A percentile compares a stretch with the other conserved stretches of the same genome.
phyloP scores from a whole-genome alignment of 2,329 filamentous ascomycete species.

The Ophiostoma sp. region DNA sequence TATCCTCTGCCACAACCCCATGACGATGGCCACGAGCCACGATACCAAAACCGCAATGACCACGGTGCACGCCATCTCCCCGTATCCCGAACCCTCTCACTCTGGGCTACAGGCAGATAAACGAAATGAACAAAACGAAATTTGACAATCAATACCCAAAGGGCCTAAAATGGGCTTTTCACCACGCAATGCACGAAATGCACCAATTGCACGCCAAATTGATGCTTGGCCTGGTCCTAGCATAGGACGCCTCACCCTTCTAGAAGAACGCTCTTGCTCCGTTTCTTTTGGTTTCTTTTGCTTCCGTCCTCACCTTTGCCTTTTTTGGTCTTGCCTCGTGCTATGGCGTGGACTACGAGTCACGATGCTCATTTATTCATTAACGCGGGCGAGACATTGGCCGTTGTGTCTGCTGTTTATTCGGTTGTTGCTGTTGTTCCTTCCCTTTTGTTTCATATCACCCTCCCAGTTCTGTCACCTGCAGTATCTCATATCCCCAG shows the following conservation, averaged over 20 bases:
- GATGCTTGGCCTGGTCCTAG: not conserved
- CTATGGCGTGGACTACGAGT: not conserved
- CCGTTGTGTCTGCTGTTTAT: no score
- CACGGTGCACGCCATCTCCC: not conserved
- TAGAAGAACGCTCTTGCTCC: not conserved
- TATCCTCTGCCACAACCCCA: not conserved
- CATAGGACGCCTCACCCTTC: not conserved
- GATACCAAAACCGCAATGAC: not conserved
- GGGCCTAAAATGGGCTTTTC: not conserved
- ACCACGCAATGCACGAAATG: not conserved
- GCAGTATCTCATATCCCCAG: not conserved
- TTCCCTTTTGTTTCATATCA: not conserved
- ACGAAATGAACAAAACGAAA: constrained; percentile 20
- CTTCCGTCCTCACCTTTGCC: not conserved
- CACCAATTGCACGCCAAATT: not conserved
- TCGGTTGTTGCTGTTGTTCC: not conserved
- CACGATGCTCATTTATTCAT: not conserved
- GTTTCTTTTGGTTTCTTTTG: not conserved
- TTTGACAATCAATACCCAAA: not conserved
- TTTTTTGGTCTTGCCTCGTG: not conserved
- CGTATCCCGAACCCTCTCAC: not conserved
- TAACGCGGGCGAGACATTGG: not conserved
- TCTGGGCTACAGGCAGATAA: not conserved
- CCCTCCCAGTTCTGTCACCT: not conserved
- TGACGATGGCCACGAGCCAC: not conserved